Evolutionary conservation across 805 yeast species (phyloP).

Genomic region (Saccharomycopsis synnaedendra): DNA sequence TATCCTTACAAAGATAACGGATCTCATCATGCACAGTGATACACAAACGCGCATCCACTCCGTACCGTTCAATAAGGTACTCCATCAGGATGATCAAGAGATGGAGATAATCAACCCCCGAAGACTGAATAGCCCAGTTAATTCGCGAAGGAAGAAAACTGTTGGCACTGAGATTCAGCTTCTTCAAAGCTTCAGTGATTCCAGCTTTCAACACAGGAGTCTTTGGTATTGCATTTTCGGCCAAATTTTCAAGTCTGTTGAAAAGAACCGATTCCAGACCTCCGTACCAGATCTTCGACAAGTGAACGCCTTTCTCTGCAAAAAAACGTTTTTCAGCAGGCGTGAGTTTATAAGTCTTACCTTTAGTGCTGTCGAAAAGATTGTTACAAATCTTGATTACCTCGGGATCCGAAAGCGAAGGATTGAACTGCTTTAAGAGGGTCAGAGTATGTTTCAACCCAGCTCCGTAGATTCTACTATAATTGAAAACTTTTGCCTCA

Average conservation of each 20-base stretch:
- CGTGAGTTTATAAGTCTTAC: constrained; percentile 26
- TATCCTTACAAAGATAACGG: constrained; percentile 63
- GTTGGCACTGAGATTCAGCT: constrained; percentile 49
- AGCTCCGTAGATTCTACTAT: constrained; percentile 97
- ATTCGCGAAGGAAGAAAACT: constrained; percentile 79
- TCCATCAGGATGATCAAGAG: constrained; percentile 79
- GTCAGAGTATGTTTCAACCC: constrained; percentile 85
- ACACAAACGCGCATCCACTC: constrained; percentile 63
- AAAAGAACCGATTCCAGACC: constrained; percentile 92
- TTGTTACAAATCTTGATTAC: constrained; percentile 54
- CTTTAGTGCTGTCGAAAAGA: constrained; percentile 78
- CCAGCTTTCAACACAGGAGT: constrained; percentile 94
- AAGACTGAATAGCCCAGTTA: constrained; percentile 97
- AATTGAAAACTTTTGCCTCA: constrained; percentile 92
- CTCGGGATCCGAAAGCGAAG: constrained; percentile 50
- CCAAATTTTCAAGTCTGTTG: constrained; percentile 79
- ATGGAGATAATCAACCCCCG: constrained; percentile 95
- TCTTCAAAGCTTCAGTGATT: constrained; percentile 72
- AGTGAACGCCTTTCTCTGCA: constrained; percentile 17
- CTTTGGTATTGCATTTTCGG: constrained; percentile 65
- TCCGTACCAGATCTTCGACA: constrained; percentile 55
- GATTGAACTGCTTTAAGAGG: constrained; percentile 75
- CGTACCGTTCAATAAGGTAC: constrained; percentile 53
- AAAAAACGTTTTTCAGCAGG: constrained; percentile 23
- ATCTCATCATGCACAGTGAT: constrained; percentile 95